phyloP scores from a whole-genome alignment of 169 alveolate genomes.

The Babesia sp. region DNA sequence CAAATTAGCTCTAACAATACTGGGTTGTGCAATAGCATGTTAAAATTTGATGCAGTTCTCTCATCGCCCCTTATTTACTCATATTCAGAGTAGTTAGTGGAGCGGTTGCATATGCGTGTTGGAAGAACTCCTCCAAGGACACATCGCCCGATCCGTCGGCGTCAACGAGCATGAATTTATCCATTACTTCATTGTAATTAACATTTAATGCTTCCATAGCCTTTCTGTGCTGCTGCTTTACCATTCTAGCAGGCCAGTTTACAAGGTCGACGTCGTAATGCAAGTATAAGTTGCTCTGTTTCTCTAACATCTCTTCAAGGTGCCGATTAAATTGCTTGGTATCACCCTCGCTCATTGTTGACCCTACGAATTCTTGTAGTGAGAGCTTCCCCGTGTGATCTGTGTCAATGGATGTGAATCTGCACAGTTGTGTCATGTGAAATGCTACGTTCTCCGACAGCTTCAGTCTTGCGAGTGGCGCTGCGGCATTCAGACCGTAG shows the following conservation, averaged over 20 bases:
- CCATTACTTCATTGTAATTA: constrained; percentile 26
- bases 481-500: not conserved
- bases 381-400: constrained; percentile 19
- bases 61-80: not conserved
- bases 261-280: constrained; percentile 17
- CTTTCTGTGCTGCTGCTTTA: constrained; percentile 18
- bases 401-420: not conserved
- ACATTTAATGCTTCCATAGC: constrained; percentile 12
- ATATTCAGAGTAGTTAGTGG: not conserved
- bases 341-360: constrained; percentile 5
- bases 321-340: constrained; percentile 6
- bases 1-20: not conserved
- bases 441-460: not conserved
- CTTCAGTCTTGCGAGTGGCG: constrained; percentile 5
- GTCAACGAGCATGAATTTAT: constrained; percentile 26
- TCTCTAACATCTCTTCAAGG: not conserved
- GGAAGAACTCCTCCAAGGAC: constrained; percentile 22
- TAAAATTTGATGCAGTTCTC: not conserved
- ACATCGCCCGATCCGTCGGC: constrained; percentile 37
- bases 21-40: too few relatives aligned
- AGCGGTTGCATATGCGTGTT: constrained; percentile 11
- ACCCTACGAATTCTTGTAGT: constrained; percentile 6
- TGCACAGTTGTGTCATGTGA: constrained; percentile 31
- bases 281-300: not conserved
- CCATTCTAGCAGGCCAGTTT: constrained; percentile 18